Evolutionary conservation across 2,329 filamentous ascomycete species (phyloP), one percentile per base, ranked within the genome.

Genomic region (Pseudocercospora musae): DNA sequence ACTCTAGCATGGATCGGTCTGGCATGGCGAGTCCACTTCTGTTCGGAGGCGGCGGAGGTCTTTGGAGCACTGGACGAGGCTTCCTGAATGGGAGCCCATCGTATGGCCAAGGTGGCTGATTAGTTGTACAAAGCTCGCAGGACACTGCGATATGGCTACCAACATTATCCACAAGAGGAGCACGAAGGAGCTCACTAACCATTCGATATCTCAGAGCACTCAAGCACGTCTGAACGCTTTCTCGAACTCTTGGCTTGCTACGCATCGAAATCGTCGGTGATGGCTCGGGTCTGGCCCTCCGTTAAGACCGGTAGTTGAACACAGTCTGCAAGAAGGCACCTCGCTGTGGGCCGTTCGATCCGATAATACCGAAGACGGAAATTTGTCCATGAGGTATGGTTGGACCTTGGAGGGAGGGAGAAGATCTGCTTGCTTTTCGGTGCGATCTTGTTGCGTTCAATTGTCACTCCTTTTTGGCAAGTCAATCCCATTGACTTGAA

Each of bases 11-110:
- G 29, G 66, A 67, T 40, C 65, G 70, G 13, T 72, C 74, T 18
- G 74, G 71, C 48, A 73, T 78, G 68, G 73, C 72, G 7, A 79
- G 76, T 62, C 77, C 78, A 8, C 58, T 80, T 31, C 69, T 80
- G 5, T 81, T 79, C 63, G 77, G 74, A 13, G 72, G 72, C 40
- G 73, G 69, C 4, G 70, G 70, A 27, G 76, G 75, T 62, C 74
- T 76, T 4, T 80, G 76, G 76, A 74, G 74, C 54, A 68, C 71
- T 18, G 58, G 59, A 20, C 58, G n/a, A 52, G 62, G 49, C 5
- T 57, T 58, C 42, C 50, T 61, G 29, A 65, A 68, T 50, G 58
- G 57, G 13, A 70, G 62, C 52, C 66, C 68, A 40, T 57, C 68
- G 4, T 64, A 68, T 53, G 68, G 67, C 50, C 67, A 65, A 46